phyloP scores from a whole-genome alignment of 768 basidiomycete species.

The Phaeotremella skinneri region DNA sequence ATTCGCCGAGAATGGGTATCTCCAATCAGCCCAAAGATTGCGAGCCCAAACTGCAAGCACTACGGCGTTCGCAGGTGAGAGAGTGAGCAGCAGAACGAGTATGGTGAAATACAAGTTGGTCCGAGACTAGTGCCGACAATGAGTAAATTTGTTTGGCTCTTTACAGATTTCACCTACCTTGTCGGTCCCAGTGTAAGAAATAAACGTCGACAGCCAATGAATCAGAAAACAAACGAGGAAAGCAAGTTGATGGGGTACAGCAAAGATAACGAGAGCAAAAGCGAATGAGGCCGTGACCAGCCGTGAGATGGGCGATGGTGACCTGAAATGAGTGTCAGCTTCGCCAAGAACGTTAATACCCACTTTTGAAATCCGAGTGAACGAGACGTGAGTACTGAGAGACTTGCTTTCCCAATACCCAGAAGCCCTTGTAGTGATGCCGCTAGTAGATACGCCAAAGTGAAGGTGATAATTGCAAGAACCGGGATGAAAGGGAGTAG shows the following conservation, averaged over 20 bases:
- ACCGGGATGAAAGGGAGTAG: constrained; percentile 9
- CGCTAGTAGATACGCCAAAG: constrained; percentile 35
- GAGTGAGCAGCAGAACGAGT: constrained; percentile 61
- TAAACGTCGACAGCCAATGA: constrained; percentile 65
- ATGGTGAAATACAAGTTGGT: background rate
- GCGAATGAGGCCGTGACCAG: constrained; percentile 63
- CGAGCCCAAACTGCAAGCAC: constrained; percentile 86
- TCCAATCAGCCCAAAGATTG: constrained; percentile 73
- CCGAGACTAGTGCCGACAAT: no score
- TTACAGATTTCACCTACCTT: background rate
- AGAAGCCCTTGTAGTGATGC: background rate
- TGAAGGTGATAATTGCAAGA: constrained; percentile 6
- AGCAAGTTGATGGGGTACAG: constrained; percentile 90
- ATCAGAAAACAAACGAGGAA: constrained; percentile 80
- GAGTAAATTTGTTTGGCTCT: background rate
- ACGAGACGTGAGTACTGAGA: background rate
- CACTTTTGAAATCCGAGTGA: constrained; percentile 3
- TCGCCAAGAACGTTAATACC: no score
- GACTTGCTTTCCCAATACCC: constrained; percentile 4
- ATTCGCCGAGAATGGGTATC: constrained; percentile 76
- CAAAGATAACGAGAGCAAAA: constrained; percentile 64
- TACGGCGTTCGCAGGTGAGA: constrained; percentile 65
- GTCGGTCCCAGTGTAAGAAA: background rate
- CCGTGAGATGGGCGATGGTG: constrained; percentile 49
- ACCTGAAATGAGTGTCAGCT: no score